Evolutionary conservation across 345 rosid genomes (phyloP).

Genomic region (Odontarrhena argentea): DNA sequence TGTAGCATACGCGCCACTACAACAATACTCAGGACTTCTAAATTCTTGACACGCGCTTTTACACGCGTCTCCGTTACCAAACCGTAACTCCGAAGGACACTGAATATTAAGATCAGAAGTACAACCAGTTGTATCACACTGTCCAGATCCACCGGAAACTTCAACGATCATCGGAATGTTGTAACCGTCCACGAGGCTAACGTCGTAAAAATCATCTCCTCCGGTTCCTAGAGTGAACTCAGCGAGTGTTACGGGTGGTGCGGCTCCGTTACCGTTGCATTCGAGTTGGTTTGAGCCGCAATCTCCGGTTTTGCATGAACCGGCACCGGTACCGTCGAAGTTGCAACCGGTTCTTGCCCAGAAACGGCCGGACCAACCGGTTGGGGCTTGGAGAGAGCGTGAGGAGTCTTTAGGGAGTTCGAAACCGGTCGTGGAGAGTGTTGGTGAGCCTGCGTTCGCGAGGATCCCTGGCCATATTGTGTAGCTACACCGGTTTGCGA

Average conservation of each 20-base stretch:
- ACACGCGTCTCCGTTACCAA: conserved; percentile 72
- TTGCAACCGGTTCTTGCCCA: conserved; percentile 76
- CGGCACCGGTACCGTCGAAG: conserved; percentile 62
- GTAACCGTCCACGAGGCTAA: conserved; percentile 94
- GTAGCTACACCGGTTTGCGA: conserved; percentile 61
- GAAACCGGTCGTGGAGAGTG: conserved; percentile 66
- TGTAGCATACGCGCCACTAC: conserved; percentile 90
- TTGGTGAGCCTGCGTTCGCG: conserved; percentile 63
- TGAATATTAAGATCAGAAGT: conserved; percentile 67
- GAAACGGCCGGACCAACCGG: conserved; percentile 83
- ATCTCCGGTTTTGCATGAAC: conserved; percentile 65
- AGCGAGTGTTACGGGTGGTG: conserved; percentile 81
- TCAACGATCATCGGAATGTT: conserved; percentile 82
- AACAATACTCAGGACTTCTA: conserved; percentile 89
- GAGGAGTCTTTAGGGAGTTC: conserved; percentile 59
- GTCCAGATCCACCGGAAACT: conserved; percentile 77
- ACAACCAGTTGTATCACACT: conserved; percentile 80
- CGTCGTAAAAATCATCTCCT: conserved; percentile 91
- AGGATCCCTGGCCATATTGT: conserved; percentile 79
- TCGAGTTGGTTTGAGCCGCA: conserved; percentile 75
- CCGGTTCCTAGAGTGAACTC: conserved; percentile 84
- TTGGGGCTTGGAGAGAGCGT: conserved; percentile 67
- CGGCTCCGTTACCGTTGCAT: conserved; percentile 75
- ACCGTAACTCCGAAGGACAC: conserved; percentile 77
- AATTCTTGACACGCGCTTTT: conserved; percentile 96